Conservation (phyloP, 176 grass and related monocot genomes). For the Juncus inflexus region DNA sequence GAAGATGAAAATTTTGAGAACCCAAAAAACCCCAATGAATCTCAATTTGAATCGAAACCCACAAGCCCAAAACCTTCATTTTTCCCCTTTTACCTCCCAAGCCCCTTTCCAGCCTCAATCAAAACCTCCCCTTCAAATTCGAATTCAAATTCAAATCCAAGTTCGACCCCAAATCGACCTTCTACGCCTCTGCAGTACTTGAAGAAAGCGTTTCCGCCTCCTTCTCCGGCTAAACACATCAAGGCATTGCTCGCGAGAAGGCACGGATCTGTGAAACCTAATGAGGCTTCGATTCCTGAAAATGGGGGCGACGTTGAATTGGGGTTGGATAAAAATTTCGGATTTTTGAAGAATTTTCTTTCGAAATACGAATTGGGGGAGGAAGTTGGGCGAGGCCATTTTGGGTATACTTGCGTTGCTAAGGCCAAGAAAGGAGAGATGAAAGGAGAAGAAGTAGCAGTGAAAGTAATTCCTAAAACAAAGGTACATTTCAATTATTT, state of each 20-base stretch:
- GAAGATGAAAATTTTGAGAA: conserved; percentile 34
- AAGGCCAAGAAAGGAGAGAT: conserved; percentile 74
- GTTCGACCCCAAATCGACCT: conserved; percentile 29
- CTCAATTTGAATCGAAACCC: conserved; percentile 25
- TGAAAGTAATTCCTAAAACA: conserved; percentile 81
- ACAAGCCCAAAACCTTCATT: conserved; percentile 44
- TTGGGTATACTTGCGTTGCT: conserved; percentile 71
- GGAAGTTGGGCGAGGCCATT: conserved; percentile 76
- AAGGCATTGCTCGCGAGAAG: conserved; percentile 63
- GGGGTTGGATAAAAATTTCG: conserved; percentile 65
- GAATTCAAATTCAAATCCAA: conserved; percentile 28
- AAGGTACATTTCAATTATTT: conserved; percentile 39
- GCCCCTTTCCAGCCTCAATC: conserved; percentile 45
- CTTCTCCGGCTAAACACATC: conserved; percentile 83
- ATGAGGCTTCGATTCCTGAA: conserved; percentile 64
- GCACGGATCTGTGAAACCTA: conserved; percentile 66
- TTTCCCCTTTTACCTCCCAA: conserved; percentile 64
- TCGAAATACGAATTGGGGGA: conserved; percentile 65
- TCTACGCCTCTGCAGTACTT: conserved; percentile 36
- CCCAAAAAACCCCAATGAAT: conserved; percentile 9
- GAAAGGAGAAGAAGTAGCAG: conserved; percentile 73
- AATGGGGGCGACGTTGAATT: conserved; percentile 43
- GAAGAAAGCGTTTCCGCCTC: conserved; percentile 47
- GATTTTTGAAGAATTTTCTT: conserved; percentile 66
- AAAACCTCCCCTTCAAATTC: conserved; percentile 56